Base-by-base conservation (phyloP, 768 basidiomycete genomes). In the Phlegmacium glaucopus region DNA sequence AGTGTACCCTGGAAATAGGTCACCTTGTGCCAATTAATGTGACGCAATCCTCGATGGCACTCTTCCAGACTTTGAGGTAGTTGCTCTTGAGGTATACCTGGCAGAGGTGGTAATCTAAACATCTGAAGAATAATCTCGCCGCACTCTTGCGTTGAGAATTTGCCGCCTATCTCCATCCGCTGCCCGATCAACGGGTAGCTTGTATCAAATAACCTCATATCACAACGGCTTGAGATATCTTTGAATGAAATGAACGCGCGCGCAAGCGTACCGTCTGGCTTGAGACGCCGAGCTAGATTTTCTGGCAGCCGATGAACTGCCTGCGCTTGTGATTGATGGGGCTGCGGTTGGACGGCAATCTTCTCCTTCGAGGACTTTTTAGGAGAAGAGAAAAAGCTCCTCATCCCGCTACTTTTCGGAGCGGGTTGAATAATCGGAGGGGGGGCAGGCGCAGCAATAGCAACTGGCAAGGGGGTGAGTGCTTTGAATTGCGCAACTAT, bases 41-140 rank as follows among this genome's bases (percentile, higher is more conserved):
- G 87, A 49, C 90, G 74, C 53, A 98, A 71, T 1, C 95, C 94
- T 11, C 90, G 80, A 56, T 86, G 78, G 57, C 91, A 94, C 59
- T 97, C 95, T 45, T 97, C 94, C 56, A 97, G 71, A 59, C 90
- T 93, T 64, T 94, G 87, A 11, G 95, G 94, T 15, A 97, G 72
- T 51, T 90, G 79, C 37, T 85, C 82, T 15, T 80, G 76, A 29
- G 81, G 68, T 16, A 96, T 71, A 13, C 92, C 91, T n/a, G 90
- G 87, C 39, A 97, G 65, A 3, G 94, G 82, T 0, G 94, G 94
- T 9, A 98, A 70, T 60, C 93, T 77, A 70, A 98, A 94, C 46
- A 97, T 69, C 67, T 97, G 94, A 44, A 97, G 68, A 10, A 91
- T 80, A 45, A 97, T 81, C 65, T 94, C 90, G 30, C 93, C 94